Conservation (phyloP, 148 eudicot genomes). For the Polygonum maritimum region DNA sequence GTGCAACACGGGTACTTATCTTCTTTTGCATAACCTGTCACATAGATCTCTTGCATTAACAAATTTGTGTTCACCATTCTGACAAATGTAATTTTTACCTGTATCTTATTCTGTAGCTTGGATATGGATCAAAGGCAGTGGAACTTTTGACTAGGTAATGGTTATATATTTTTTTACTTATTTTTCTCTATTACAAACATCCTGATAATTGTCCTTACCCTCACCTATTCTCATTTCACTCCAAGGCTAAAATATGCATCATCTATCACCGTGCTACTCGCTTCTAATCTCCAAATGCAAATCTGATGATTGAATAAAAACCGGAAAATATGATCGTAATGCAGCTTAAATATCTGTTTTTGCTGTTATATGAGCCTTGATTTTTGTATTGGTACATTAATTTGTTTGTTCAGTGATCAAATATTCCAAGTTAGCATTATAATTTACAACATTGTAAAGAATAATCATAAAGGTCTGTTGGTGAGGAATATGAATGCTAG, state of each 20-base stretch:
- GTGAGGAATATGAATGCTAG: background rate
- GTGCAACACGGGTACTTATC: conserved; percentile 75
- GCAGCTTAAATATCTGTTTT: background rate
- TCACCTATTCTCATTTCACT: background rate
- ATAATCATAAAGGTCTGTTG: background rate
- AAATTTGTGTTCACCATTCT: background rate
- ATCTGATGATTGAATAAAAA: background rate
- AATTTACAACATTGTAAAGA: background rate
- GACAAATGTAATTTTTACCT: background rate
- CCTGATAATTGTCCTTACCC: background rate
- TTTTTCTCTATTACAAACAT: background rate
- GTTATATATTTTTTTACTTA: background rate
- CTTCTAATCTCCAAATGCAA: conserved; percentile 2
- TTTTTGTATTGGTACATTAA: background rate
- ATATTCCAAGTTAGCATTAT: background rate
- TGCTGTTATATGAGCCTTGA: background rate
- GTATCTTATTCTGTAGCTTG: conserved; percentile 43
- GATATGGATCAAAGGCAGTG: conserved; percentile 88
- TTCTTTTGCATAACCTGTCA: background rate
- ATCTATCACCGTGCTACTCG: background rate
- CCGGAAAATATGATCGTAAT: background rate
- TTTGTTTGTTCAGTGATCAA: background rate
- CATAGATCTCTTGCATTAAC: background rate
- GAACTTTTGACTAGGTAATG: conserved; percentile 69
- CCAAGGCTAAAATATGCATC: background rate